Evolutionary conservation across 306 rosid species (phyloP).

Genomic region (Psophocarpus tetragonolobus): DNA sequence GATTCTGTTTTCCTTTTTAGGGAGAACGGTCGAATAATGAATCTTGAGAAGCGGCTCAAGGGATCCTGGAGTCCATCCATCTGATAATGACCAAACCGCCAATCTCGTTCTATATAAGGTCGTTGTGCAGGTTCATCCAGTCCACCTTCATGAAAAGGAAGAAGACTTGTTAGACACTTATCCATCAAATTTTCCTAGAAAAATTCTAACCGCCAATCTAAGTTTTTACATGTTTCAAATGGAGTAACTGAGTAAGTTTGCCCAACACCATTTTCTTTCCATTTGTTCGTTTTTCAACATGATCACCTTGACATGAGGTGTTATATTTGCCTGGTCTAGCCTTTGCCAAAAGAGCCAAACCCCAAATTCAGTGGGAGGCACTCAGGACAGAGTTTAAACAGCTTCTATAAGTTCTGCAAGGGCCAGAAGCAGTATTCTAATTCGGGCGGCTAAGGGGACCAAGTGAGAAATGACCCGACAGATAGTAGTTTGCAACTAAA

Average conservation of each 20-base stretch:
- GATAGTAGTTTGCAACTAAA: background rate
- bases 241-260: background rate
- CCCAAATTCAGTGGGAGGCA: background rate
- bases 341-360: constrained; percentile 4
- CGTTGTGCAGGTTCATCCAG: constrained; percentile 83
- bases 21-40: constrained; percentile 49
- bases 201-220: background rate
- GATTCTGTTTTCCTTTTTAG: constrained; percentile 46
- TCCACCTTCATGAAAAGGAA: constrained; percentile 60
- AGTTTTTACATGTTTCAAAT: constrained; percentile 22
- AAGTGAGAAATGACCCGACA: background rate
- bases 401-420: background rate
- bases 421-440: background rate
- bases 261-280: background rate
- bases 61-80: constrained; percentile 93
- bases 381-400: background rate
- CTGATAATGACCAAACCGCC: constrained; percentile 96
- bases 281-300: background rate
- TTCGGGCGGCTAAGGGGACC: background rate
- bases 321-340: background rate
- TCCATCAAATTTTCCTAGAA: background rate
- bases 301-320: background rate
- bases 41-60: constrained; percentile 66
- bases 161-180: constrained; percentile 3
- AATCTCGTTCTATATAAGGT: constrained; percentile 70